Evolutionary conservation across 2,329 filamentous ascomycete species (phyloP), one percentile per base, ranked within the genome.

Genomic region (Colletotrichum chlorophyti): DNA sequence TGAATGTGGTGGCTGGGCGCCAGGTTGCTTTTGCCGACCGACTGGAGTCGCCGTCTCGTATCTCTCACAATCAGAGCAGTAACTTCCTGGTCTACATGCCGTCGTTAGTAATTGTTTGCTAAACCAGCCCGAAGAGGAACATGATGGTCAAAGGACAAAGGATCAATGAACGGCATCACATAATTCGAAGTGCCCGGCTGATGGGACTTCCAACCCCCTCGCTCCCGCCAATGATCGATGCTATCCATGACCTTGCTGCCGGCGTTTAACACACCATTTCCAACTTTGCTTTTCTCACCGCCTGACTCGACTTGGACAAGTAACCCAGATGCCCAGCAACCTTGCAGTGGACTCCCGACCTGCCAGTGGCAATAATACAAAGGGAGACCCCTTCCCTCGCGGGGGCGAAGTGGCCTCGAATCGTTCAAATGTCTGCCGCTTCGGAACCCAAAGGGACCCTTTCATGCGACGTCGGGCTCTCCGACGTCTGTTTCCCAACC

Each of bases 281-380:
- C 26, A 38, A 46, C n/a, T 34, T 41, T 55, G 51, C 38, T 35
- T 45, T 17, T 29, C 41, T 55, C 57, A 59, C 57, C 51, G 57
- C 57, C 57, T 59, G 57, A 59, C 51, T 59, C 57, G 57, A 42
- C 51, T 29, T 55, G 38, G n/a, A 27, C 38, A 34, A 49, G 57
- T 43, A 59, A 40, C 43, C 43, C 32, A 50, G 57, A 57, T 57
- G 57, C 57, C n/a, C n/a, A n/a, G n/a, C n/a, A n/a, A n/a, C n/a
- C 51, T 59, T 43, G 24, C 51, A 57, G 57, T 55, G 55, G 51
- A 40, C 43, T 55, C 43, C 43, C 43, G 14, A 21, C 51, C 45
- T 55, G 31, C n/a, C 38, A 32, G 43, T 55, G 51, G 55, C 55
- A 59, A 59, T n/a, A n/a, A n/a, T 35, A 38, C 43, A 24, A 59